A percentile compares a stretch with the other conserved stretches of the same genome.
These are phyloP conservation scores for Tilletia walkeri DNA, from an alignment of 1,284 basidiomycete genomes.

Conservation along the genomic window DNA sequence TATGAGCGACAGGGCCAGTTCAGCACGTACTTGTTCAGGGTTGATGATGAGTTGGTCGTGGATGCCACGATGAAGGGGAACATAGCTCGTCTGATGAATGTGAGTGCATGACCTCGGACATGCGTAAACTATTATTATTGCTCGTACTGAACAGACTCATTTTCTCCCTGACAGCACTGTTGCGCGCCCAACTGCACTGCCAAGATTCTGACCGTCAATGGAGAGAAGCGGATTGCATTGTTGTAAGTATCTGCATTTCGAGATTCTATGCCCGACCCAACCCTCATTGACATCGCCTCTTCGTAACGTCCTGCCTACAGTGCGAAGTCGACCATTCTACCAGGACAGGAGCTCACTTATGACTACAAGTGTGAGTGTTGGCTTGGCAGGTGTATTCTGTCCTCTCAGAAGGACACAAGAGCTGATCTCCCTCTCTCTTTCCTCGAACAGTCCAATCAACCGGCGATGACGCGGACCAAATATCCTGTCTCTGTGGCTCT, in stretches of 20 bases:
- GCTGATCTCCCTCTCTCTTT: not conserved
- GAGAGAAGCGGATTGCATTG: slow-evolving; percentile 98
- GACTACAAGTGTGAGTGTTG: slow-evolving; percentile 51
- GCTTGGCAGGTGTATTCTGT: not conserved
- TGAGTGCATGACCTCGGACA: slow-evolving; percentile 8
- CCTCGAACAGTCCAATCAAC: slow-evolving; percentile 36
- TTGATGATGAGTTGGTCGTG: slow-evolving; percentile 64
- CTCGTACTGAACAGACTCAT: too few relatives aligned
- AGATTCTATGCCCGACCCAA: not conserved
- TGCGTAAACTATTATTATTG: too few relatives aligned
- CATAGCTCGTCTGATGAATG: slow-evolving; percentile 63
- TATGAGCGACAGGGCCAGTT: slow-evolving; percentile 72
- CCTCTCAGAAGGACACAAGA: not conserved
- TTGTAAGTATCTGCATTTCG: slow-evolving; percentile 55
- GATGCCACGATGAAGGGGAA: slow-evolving; percentile 99
- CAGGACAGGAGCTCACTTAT: slow-evolving; percentile 61
- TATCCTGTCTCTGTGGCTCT: slow-evolving; percentile 58
- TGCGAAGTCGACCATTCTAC: slow-evolving; percentile 86
- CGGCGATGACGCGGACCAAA: slow-evolving; percentile 54
- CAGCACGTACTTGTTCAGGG: slow-evolving; percentile 55
- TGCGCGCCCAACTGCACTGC: slow-evolving; percentile 97
- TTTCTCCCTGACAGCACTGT: slow-evolving; percentile 80
- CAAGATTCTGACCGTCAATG: slow-evolving; percentile 96
- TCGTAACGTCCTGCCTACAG: slow-evolving; percentile 54
- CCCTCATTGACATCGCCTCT: not conserved